Evolutionary conservation across 2,329 filamentous ascomycete genomes (phyloP), one percentile per base, ranked within the genome.

Genomic region (Cladophialophora psammophila): DNA sequence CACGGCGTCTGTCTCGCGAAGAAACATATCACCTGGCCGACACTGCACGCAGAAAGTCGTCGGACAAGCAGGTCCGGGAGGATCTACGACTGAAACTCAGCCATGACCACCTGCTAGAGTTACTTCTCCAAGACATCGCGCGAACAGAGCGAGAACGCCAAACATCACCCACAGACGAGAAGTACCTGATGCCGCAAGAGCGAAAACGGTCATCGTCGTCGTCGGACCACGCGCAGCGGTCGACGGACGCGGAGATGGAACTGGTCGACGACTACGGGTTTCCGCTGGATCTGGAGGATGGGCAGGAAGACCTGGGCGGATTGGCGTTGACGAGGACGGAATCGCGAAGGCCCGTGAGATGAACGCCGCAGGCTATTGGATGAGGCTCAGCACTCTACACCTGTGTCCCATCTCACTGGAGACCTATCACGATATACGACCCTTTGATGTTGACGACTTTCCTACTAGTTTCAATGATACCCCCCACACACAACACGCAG

Each of bases 181-280:
- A 67, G 42, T 67, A 66, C 67, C 54, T 66, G 55, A 58, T 40
- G 55, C 36, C 57, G 15, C 62, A 63, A 38, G 67, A 71, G 59
- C 42, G 65, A 20, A 71, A 66, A 61, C 34, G 54, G 50, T 56
- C 67, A 36, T 54, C 38, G 34, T 59, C 52, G 18, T 10, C 50
- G 32, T 52, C 59, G 60, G 55, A 52, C 59, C 42, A 57, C 35
- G 36, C 54, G 53, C 61, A 65, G 31, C 53, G 26, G 18, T 59
- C 59, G 40, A 55, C 36, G 26, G 50, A 68, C 63, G 20, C 54
- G 1, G 61, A 66, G 20, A 31, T 34, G 45, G 45, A 61, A 31
- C 38, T 61, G 35, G 64, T 71, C 9, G 72, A 73, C 42, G 72
- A 73, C 12, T 72, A 70, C 40, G 72, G 71, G 9, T 73, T 73